Base-by-base conservation (phyloP, 495 filamentous ascomycete genomes). In the Neurospora sp. region DNA sequence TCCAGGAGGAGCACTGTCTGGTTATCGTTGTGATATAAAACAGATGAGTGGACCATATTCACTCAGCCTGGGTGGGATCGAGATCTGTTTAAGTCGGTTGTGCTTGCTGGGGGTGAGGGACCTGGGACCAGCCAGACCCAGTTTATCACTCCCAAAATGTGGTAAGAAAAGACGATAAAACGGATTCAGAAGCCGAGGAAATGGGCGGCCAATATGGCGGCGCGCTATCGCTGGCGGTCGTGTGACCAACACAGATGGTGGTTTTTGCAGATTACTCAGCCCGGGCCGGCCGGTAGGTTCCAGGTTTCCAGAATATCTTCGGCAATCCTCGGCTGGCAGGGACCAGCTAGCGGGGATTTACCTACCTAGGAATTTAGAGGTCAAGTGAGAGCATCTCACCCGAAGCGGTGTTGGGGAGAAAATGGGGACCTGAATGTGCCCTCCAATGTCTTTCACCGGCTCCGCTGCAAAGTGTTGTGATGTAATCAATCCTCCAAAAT, bases 1-100 rank as follows among this genome's bases (percentile, higher is more conserved):
- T 86, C 85, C 70, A 86, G 76, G 11, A 86, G 61, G 48, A 85
- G 71, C 40, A 78, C 74, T 40, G 81, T 77, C 70, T 77, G 76
- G 73, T 73, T 74, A 5, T 76, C 72, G 70, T 80, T 85, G 48
- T 82, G 78, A 76, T 80, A 86, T 31, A 86, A 76, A 46, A 86
- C 76, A 38, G 77, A 81, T 39, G 82, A 82, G 8, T 68, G 37
- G n/a, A 40, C 53, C 75, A 78, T 74, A 8, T 9, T 65, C 53
- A 16, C 20, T 20, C 20, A 14, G 20, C 20, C 48, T 35, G 6
- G 14, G 14, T 37, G 53, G 6, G 20, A 65, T 65, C 1, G 27
- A 37, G 53, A 65, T 65, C 53, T 37, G 27, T 35, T 65, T 12
- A 59, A 18, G 27, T 16, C 27, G 53, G 27, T 31, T 35, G 12